phyloP scores from a whole-genome alignment of 2,329 filamentous ascomycete genomes.

The Pseudogymnoascus pannorum region DNA sequence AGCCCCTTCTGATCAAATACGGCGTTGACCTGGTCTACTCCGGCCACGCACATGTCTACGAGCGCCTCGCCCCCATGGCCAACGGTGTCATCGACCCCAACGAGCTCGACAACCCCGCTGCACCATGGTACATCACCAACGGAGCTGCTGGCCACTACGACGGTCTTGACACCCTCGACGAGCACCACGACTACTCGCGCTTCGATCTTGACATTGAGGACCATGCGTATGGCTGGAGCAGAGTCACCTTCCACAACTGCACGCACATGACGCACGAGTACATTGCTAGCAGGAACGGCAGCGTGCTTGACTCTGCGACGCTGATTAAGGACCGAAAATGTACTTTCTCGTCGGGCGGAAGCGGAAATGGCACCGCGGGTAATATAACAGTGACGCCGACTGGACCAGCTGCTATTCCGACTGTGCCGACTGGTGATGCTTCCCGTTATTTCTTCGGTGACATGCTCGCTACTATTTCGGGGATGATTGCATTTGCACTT shows the following conservation, averaged over 20 bases:
- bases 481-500: not conserved
- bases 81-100: constrained; percentile 17
- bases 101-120: constrained; percentile 16
- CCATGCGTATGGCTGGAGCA: constrained; percentile 32
- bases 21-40: constrained; percentile 41
- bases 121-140: constrained; percentile 26
- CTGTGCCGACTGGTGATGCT: not conserved
- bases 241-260: constrained; percentile 34
- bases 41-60: constrained; percentile 41
- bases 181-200: constrained; percentile 7
- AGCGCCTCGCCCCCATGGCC: constrained; percentile 26
- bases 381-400: not conserved
- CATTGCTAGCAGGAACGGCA: constrained; percentile 27
- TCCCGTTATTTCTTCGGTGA: not conserved
- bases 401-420: not conserved
- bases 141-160: constrained; percentile 27
- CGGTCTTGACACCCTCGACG: constrained; percentile 21
- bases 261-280: constrained; percentile 34
- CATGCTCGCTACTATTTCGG: not conserved
- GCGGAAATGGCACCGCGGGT: not conserved
- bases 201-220: constrained; percentile 28
- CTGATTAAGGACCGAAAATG: constrained; percentile 21
- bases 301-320: constrained; percentile 27
- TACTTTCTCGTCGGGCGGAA: not conserved
- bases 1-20: constrained; percentile 36